phyloP scores from a whole-genome alignment of 139 green algal genomes.

The Tetraselmis striata region DNA sequence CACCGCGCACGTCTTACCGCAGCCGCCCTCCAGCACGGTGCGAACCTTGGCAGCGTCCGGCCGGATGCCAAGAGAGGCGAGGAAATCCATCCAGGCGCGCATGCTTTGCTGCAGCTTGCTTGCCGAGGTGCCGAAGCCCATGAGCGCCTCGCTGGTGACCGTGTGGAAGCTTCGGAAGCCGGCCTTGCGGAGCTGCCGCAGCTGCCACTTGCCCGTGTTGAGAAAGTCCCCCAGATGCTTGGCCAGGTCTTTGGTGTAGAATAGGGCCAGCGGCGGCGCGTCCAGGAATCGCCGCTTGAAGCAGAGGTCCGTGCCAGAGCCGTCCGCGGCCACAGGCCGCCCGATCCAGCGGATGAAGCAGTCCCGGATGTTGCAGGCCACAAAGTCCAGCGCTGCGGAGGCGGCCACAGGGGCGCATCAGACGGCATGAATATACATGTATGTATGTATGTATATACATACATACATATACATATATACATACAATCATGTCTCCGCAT shows the following conservation, averaged over 20 bases:
- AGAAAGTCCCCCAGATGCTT: not conserved
- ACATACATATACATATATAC: too few species aligned
- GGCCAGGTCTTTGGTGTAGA: not conserved
- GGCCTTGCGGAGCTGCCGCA: not conserved
- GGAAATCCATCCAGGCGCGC: not conserved
- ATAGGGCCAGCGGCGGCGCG: not conserved
- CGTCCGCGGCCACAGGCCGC: not conserved
- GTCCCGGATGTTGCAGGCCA: not conserved
- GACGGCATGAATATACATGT: too few species aligned
- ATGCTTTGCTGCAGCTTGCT: not conserved
- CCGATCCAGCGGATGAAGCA: not conserved
- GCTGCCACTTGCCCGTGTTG: not conserved
- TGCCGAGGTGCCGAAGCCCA: not conserved
- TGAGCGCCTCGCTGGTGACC: not conserved
- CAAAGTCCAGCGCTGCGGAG: not conserved
- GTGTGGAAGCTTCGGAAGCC: not conserved
- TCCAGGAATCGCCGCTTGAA: not conserved
- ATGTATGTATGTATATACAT: too few species aligned
- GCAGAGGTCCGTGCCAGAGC: not conserved
- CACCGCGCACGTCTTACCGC: not conserved
- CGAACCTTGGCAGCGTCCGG: not conserved
- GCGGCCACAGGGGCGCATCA: too few species aligned
- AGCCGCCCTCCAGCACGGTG: not conserved
- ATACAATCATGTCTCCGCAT: too few species aligned
- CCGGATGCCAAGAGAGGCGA: not conserved